A percentile compares a stretch with the other conserved stretches of the same genome.
Evolutionary conservation across 768 basidiomycete species (phyloP).

Genomic region (Rhodosporidiobolus sp.): DNA sequence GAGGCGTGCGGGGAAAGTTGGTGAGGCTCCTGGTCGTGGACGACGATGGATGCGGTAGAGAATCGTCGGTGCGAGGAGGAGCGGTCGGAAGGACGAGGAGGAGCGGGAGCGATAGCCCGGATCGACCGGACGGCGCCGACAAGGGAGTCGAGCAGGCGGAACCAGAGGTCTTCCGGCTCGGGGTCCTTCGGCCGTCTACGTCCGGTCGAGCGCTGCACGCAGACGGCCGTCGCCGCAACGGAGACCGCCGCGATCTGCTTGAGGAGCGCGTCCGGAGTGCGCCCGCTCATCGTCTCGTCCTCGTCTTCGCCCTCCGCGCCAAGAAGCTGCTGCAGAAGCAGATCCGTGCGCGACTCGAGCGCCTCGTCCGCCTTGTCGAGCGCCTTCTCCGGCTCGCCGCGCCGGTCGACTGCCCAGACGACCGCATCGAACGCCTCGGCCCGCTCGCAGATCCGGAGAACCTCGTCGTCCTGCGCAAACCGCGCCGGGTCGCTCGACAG

Average conservation of each 20-base stretch:
- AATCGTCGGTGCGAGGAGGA: constrained; percentile 23
- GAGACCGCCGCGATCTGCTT: constrained; percentile 61
- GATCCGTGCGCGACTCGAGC: constrained; percentile 43
- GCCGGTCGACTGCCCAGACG: constrained; percentile 71
- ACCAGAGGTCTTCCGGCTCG: constrained; percentile 82
- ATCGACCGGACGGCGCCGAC: constrained; percentile 73
- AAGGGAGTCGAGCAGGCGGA: constrained; percentile 74
- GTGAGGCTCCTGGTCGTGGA: constrained; percentile 37
- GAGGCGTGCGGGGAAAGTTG: constrained; percentile 51
- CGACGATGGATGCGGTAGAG: constrained; percentile 30
- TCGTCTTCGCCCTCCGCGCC: constrained; percentile 11
- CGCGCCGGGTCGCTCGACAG: constrained; percentile 17
- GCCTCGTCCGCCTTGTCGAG: constrained; percentile 61
- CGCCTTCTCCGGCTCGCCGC: constrained; percentile 63
- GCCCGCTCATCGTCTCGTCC: constrained; percentile 3
- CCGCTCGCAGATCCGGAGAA: constrained; percentile 60
- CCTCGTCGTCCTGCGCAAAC: constrained; percentile 6
- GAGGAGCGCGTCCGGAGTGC: constrained; percentile 44
- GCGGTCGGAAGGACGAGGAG: constrained; percentile 8
- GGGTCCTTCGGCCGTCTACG: constrained; percentile 36
- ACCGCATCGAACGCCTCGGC: constrained; percentile 68
- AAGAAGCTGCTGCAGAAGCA: constrained; percentile 24
- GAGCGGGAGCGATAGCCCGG: constrained; percentile 26
- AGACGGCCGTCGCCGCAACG: constrained; percentile 63
- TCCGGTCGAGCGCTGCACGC: constrained; percentile 62